Percentiles rank a stretch among this genome's conserved stretches.
phyloP scores from a whole-genome alignment of 805 yeast species.

The Maudiozyma saulgeensis region DNA sequence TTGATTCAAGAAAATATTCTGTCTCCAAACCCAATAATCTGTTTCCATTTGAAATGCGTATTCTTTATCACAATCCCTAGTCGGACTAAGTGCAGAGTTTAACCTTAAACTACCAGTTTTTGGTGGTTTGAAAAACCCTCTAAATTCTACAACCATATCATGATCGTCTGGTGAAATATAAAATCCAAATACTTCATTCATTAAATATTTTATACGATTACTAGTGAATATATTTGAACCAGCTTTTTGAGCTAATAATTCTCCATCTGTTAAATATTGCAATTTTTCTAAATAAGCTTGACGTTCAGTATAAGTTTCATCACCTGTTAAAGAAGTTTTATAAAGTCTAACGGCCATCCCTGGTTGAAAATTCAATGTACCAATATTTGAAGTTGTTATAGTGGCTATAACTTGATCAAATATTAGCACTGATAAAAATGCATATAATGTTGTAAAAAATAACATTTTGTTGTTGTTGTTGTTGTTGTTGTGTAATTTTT shows the following conservation, averaged over 20 bases:
- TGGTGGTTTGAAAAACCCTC: neutral
- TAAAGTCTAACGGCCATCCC: neutral
- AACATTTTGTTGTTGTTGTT: too few relatives aligned
- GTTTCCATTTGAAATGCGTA: neutral
- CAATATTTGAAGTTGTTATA: too few relatives aligned
- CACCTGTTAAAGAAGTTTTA: neutral
- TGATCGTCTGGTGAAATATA: neutral
- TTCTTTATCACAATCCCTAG: neutral
- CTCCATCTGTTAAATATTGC: neutral
- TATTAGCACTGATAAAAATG: too few relatives aligned
- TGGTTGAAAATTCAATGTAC: too few relatives aligned
- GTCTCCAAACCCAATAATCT: neutral
- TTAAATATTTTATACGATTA: neutral
- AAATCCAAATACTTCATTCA: neutral
- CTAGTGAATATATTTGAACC: neutral
- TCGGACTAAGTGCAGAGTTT: neutral
- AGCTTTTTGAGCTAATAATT: neutral
- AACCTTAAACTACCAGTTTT: neutral
- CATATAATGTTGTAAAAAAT: too few relatives aligned
- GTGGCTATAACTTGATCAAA: too few relatives aligned
- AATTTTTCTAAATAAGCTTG: neutral
- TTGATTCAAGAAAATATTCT: neutral
- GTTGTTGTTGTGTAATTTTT: too few relatives aligned
- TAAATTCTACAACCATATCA: neutral
- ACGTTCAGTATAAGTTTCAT: neutral